These are phyloP conservation scores for Vaccinium corymbosum DNA, from an alignment of 148 eudicot species.

Conservation along the genomic window DNA sequence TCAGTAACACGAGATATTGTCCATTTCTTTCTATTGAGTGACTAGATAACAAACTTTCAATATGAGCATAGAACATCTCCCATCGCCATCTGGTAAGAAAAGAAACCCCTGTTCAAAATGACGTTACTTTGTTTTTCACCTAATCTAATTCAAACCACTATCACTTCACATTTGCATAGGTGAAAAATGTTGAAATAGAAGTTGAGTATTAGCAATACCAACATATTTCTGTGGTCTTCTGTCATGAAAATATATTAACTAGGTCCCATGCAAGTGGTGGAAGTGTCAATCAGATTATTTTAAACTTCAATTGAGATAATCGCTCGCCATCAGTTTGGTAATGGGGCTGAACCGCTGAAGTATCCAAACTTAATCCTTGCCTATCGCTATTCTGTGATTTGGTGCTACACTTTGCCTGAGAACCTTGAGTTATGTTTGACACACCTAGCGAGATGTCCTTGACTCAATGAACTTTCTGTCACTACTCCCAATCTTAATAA, in stretches of 20 bases:
- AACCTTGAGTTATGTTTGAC: background rate
- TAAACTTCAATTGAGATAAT: background rate
- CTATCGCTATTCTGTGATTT: background rate
- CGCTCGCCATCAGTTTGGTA: conserved; percentile 8
- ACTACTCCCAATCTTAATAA: background rate
- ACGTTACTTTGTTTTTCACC: background rate
- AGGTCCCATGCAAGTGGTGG: background rate
- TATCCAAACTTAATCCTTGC: background rate
- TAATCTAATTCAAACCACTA: background rate
- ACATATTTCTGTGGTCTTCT: background rate
- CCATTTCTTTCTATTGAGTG: background rate
- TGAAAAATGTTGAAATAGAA: background rate
- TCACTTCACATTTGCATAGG: background rate
- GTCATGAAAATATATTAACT: background rate
- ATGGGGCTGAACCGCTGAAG: background rate
- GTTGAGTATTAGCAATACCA: background rate
- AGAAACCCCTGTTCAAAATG: background rate
- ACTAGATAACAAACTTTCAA: background rate
- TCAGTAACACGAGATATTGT: background rate
- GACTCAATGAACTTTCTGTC: background rate
- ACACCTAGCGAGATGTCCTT: background rate
- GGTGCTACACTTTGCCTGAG: background rate
- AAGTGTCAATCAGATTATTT: background rate
- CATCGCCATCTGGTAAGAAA: background rate
- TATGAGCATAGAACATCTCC: background rate